Percentiles rank a stretch among this genome's conserved stretches.
These are phyloP conservation scores for Puya raimondii DNA, from an alignment of 176 grass and related monocot species.

Conservation along the genomic window DNA sequence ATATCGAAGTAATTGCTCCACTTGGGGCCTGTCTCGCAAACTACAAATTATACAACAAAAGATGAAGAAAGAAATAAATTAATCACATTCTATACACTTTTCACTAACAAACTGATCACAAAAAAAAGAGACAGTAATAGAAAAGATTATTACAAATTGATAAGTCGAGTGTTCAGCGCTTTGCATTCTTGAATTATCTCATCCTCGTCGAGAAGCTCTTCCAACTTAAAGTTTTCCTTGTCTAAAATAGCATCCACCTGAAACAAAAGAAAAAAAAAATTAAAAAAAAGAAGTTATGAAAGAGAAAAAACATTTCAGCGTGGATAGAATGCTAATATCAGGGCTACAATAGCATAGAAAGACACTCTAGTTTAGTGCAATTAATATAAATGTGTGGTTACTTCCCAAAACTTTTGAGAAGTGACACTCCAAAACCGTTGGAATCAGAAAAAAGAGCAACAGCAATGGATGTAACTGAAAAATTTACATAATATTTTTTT, in stretches of 20 bases:
- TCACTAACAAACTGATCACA: neutral
- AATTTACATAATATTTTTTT: too few relatives aligned
- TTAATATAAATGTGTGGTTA: too few relatives aligned
- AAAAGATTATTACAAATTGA: slow-evolving; percentile 77
- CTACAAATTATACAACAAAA: slow-evolving; percentile 34
- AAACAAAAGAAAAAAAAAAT: slow-evolving; percentile 18
- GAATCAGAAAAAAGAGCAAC: too few relatives aligned
- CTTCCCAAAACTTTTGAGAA: too few relatives aligned
- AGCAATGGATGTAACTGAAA: too few relatives aligned
- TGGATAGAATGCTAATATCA: neutral
- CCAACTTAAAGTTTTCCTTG: slow-evolving; percentile 94
- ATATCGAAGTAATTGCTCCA: slow-evolving; percentile 88
- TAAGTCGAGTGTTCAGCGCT: slow-evolving; percentile 86
- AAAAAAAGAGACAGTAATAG: neutral
- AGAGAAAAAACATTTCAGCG: neutral
- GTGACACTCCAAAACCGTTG: too few relatives aligned
- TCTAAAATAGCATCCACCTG: slow-evolving; percentile 99
- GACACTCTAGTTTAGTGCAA: too few relatives aligned
- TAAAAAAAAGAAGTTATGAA: neutral
- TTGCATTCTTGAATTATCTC: slow-evolving; percentile 99
- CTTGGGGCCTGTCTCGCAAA: slow-evolving; percentile 84
- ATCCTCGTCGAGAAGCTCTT: slow-evolving; percentile 99
- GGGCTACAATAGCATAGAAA: too few relatives aligned
- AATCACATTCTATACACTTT: neutral
- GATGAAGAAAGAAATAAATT: slow-evolving; percentile 3